Evolutionary conservation across 495 filamentous ascomycete genomes (phyloP), one percentile per base, ranked within the genome.

Genomic region (Oleoguttula mirabilis): DNA sequence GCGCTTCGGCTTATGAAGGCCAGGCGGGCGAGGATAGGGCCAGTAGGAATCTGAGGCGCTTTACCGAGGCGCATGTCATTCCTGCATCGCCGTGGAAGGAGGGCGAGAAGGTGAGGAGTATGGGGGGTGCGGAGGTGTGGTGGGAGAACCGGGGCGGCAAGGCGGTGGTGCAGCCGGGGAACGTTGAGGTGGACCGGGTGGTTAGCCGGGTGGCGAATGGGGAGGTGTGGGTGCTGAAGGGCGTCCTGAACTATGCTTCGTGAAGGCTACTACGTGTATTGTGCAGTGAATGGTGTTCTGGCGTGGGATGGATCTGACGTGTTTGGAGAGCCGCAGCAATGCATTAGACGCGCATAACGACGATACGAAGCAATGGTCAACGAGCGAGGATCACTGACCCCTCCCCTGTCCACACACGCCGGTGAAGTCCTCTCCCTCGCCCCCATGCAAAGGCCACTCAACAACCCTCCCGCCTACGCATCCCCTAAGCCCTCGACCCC

Each of bases 21-120:
- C 60, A 69, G 0, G 76, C 73, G 11, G 92, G 92, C 0, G 77
- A 81, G 45, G 82, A 88, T 41, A 67, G 88, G 20, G 88, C 90
- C 2, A 72, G 76, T 30, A 66, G 62, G 43, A 98, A 98, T 56
- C 53, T 96, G 55, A 71, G 75, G 56, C 65, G 73, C 25, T 95
- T 96, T 60, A 84, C 92, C 0, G 81, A 94, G 65, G 80, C 81
- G 10, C 90, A 98, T 62, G 68, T 94, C 27, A 65, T 95, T 0
- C 73, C 76, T 11, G 64, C 63, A 11, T 82, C 73, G 50, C 88
- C 88, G 2, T 96, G 92, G 90, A 64, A 63, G 41, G 79, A 82
- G 55, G 75, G 75, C 0, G 69, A 82, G 58, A 88, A 84, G 60
- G 69, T 72, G 0, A 71, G 76, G 61, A 80, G 83, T 0, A 32